A percentile compares a stretch with the other conserved stretches of the same genome.
Conservation (phyloP, 768 basidiomycete genomes). For the Psilocybe subaeruginosa region DNA sequence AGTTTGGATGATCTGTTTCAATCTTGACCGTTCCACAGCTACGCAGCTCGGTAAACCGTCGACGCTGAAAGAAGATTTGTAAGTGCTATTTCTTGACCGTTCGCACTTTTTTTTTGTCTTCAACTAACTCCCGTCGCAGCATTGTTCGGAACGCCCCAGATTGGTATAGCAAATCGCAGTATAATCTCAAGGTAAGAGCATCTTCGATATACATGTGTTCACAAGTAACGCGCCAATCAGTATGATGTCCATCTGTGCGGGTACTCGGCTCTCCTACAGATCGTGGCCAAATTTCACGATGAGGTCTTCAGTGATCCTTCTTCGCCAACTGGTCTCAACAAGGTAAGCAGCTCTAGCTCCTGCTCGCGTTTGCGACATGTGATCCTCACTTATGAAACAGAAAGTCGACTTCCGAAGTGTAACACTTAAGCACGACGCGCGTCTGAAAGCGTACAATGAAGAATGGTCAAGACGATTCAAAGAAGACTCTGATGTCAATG, state of each 20-base stretch:
- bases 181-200: slow-evolving; percentile 54
- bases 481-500: slow-evolving; percentile 60
- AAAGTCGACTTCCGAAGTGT: slow-evolving; percentile 69
- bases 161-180: slow-evolving; percentile 75
- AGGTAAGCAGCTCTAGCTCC: slow-evolving; percentile 38
- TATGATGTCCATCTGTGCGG: slow-evolving; percentile 79
- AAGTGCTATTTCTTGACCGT: slow-evolving; percentile 25
- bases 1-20: slow-evolving; percentile 93
- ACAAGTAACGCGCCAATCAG: slow-evolving; percentile 33
- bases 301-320: slow-evolving; percentile 74
- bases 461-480: slow-evolving; percentile 68
- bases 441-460: slow-evolving; percentile 59
- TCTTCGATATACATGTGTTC: background rate
- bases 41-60: slow-evolving; percentile 91
- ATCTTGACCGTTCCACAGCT: slow-evolving; percentile 84
- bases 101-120: slow-evolving; percentile 1
- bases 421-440: slow-evolving; percentile 60
- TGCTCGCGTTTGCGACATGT: background rate
- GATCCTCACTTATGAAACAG: slow-evolving; percentile 34
- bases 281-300: slow-evolving; percentile 76
- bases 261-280: slow-evolving; percentile 69
- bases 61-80: slow-evolving; percentile 87
- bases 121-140: slow-evolving; percentile 27
- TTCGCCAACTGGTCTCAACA: slow-evolving; percentile 71
- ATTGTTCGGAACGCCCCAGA: slow-evolving; percentile 72